Percentiles rank a stretch among this genome's conserved stretches.
phyloP scores from a whole-genome alignment of 352 stramenopile species.

The Phytophthora aleatoria region DNA sequence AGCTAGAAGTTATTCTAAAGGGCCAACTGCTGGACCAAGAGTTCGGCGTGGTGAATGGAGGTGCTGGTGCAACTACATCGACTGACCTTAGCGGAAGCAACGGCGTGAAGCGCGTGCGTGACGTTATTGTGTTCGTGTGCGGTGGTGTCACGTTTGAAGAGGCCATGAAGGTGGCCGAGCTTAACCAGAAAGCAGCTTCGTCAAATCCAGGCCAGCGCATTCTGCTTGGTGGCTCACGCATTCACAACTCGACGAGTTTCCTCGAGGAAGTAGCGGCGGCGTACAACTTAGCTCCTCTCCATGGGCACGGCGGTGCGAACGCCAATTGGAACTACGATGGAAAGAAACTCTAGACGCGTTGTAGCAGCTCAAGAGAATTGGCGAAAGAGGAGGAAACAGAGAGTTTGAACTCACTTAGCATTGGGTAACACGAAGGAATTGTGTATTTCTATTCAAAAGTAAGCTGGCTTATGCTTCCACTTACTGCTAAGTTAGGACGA shows the following conservation, averaged over 20 bases:
- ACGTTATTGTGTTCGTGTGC: conserved; percentile 99
- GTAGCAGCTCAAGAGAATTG: background rate
- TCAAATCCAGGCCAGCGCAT: conserved; percentile 85
- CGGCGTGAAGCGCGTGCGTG: conserved; percentile 94
- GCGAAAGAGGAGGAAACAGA: background rate
- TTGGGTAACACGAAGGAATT: conserved; percentile 27
- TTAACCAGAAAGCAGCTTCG: conserved; percentile 90
- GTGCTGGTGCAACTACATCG: conserved; percentile 21
- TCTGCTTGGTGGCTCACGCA: conserved; percentile 94
- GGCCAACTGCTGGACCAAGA: conserved; percentile 77
- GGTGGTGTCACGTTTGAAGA: conserved; percentile 99
- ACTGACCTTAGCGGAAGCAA: conserved; percentile 86
- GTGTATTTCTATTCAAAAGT: conserved; percentile 39
- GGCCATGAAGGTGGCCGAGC: conserved; percentile 96
- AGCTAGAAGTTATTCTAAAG: conserved; percentile 87
- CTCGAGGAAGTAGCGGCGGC: conserved; percentile 91
- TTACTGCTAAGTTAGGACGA: conserved; percentile 32
- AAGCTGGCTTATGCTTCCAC: conserved; percentile 2
- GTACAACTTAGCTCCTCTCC: conserved; percentile 46
- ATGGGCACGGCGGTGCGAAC: conserved; percentile 13
- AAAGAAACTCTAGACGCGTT: conserved; percentile 56
- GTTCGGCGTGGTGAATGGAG: conserved; percentile 97
- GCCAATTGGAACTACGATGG: conserved; percentile 61
- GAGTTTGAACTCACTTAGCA: conserved; percentile 6
- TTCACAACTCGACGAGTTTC: conserved; percentile 98